phyloP scores from a whole-genome alignment of 108 stramenopile genomes.

The Skeletonema marinoi region DNA sequence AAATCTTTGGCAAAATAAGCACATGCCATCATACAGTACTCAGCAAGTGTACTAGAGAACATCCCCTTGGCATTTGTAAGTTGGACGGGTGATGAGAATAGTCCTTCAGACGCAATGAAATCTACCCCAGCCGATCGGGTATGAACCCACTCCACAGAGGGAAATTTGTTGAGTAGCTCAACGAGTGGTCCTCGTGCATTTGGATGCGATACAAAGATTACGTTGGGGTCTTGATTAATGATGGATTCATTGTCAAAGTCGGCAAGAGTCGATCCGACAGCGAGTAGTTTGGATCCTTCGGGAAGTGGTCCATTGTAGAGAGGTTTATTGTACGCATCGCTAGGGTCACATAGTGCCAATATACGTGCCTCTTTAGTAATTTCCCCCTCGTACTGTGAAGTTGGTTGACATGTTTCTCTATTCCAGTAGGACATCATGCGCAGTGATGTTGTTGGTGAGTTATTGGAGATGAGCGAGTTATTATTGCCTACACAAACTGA shows the following conservation, averaged over 20 bases:
- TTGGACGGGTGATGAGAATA: conserved; percentile 39
- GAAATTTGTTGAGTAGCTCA: conserved; percentile 51
- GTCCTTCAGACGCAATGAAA: conserved; percentile 53
- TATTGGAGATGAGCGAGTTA: neutral
- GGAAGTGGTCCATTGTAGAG: conserved; percentile 64
- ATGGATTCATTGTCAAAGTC: conserved; percentile 63
- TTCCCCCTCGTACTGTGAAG: conserved; percentile 18
- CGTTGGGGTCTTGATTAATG: conserved; percentile 59
- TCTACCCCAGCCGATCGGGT: conserved; percentile 85
- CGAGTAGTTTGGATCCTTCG: conserved; percentile 57
- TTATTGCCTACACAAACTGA: neutral
- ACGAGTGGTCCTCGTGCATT: conserved; percentile 57
- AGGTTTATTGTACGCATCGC: conserved; percentile 62
- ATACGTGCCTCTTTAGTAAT: conserved; percentile 64
- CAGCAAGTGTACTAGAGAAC: conserved; percentile 87
- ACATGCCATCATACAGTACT: conserved; percentile 89
- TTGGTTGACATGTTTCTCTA: conserved; percentile 35
- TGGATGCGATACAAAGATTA: conserved; percentile 75
- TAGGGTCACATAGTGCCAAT: conserved; percentile 55
- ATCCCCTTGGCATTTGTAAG: conserved; percentile 92
- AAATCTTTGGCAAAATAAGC: conserved; percentile 93
- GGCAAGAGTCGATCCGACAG: conserved; percentile 54
- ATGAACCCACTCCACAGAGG: conserved; percentile 82
- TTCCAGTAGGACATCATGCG: conserved; percentile 45
- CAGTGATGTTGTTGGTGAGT: neutral